Evolutionary conservation across 164 flowering plant species (phyloP).

Genomic region (Annona cherimola): DNA sequence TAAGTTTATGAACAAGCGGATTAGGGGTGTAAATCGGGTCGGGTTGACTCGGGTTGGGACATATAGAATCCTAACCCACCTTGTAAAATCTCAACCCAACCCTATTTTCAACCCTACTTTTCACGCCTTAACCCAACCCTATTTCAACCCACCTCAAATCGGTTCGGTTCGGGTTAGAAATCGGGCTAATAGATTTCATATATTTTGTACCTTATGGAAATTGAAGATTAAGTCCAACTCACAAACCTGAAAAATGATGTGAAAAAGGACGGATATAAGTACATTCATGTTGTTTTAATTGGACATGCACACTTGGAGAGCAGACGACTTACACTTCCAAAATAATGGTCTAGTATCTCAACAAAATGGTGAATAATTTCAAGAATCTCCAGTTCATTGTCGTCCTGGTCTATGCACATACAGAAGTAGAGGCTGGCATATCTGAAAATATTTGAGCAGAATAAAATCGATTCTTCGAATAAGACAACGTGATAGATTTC

Average conservation of each 20-base stretch:
- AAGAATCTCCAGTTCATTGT: constrained; percentile 81
- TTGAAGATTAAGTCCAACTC: constrained; percentile 82
- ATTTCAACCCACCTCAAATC: too few species aligned
- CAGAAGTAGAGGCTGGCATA: constrained; percentile 93
- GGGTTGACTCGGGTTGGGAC: too few species aligned
- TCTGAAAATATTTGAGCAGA: constrained; percentile 26
- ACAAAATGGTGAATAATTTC: constrained; percentile 88
- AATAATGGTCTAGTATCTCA: constrained; percentile 89
- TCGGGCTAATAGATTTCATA: too few species aligned
- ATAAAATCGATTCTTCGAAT: background rate
- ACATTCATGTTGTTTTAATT: background rate
- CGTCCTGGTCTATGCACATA: constrained; percentile 85
- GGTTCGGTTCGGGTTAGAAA: too few species aligned
- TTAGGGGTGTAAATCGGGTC: too few species aligned
- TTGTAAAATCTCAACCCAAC: too few species aligned
- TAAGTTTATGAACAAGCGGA: too few species aligned
- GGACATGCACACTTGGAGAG: background rate
- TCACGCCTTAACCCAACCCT: too few species aligned
- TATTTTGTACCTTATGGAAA: constrained; percentile 70
- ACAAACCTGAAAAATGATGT: constrained; percentile 52
- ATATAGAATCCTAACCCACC: too few species aligned
- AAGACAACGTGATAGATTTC: background rate
- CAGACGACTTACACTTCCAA: constrained; percentile 68
- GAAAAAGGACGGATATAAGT: background rate
- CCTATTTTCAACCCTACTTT: too few species aligned